These are phyloP conservation scores for Boletus sp. DNA, from an alignment of 1,284 basidiomycete genomes.

Conservation along the genomic window DNA sequence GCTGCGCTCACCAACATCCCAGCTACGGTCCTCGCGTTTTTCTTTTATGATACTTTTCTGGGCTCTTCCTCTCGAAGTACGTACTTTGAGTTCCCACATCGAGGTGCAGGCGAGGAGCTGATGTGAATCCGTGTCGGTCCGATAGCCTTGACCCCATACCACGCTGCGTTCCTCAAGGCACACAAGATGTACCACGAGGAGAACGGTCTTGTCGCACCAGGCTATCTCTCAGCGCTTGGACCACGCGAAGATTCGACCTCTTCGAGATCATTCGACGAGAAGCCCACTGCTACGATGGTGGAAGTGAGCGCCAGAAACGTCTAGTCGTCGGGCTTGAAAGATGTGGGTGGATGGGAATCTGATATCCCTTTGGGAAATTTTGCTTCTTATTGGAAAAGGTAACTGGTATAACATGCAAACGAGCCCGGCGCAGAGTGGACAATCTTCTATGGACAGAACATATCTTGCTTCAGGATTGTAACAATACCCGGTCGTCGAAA, in stretches of 20 bases:
- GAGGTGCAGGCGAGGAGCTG: conserved; percentile 11
- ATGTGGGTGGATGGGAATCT: background rate
- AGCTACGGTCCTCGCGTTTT: conserved; percentile 48
- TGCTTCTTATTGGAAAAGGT: conserved; percentile 6
- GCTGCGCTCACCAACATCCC: conserved; percentile 64
- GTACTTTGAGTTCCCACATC: conserved; percentile 13
- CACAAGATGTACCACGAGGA: conserved; percentile 28
- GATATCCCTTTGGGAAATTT: background rate
- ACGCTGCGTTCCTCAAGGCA: conserved; percentile 22
- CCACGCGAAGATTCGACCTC: conserved; percentile 1
- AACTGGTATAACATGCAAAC: background rate
- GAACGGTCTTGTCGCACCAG: conserved; percentile 21
- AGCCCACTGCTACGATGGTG: background rate
- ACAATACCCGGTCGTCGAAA: background rate
- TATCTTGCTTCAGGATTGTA: conserved; percentile 8
- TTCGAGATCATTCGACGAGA: conserved; percentile 17
- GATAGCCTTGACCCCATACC: conserved; percentile 26
- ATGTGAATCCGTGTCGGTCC: conserved; percentile 4
- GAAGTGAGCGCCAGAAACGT: conserved; percentile 10
- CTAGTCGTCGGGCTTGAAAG: conserved; percentile 11
- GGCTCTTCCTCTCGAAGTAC: conserved; percentile 28
- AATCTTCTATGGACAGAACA: conserved; percentile 6
- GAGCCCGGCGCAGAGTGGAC: background rate
- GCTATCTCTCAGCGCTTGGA: conserved; percentile 19
- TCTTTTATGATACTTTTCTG: conserved; percentile 53